These are phyloP conservation scores for Adiantum capillusveneris DNA, from an alignment of 75 land plant species.

Conservation along the genomic window DNA sequence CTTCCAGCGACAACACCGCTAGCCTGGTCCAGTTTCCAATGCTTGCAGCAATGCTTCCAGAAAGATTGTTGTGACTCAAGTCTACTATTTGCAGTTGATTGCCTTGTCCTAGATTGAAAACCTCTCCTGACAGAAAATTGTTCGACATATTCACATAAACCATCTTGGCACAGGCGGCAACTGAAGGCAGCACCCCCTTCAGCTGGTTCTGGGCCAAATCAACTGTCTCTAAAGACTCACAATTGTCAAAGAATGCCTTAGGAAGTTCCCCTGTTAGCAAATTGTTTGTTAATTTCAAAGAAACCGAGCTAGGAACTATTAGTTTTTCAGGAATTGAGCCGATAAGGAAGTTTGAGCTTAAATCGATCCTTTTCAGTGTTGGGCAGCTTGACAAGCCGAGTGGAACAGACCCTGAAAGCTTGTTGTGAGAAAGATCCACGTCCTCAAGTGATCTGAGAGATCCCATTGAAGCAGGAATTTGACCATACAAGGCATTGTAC, in stretches of 20 bases:
- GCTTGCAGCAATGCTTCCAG: constrained; percentile 60
- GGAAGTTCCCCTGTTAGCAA: constrained; percentile 32
- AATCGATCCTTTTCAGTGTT: neutral
- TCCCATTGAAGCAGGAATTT: constrained; percentile 54
- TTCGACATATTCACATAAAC: constrained; percentile 66
- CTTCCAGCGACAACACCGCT: constrained; percentile 50
- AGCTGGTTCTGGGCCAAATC: constrained; percentile 63
- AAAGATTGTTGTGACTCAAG: constrained; percentile 45
- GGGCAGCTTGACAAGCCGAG: too few species aligned
- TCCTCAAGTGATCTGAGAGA: constrained; percentile 51
- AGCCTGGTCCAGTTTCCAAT: constrained; percentile 51
- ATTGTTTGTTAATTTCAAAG: constrained; percentile 39
- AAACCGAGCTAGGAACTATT: constrained; percentile 41
- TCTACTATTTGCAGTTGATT: constrained; percentile 49
- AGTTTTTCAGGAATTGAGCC: constrained; percentile 50
- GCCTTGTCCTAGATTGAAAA: constrained; percentile 60
- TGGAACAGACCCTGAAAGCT: too few species aligned
- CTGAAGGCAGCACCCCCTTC: constrained; percentile 47
- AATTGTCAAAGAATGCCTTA: constrained; percentile 11
- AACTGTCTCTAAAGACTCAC: constrained; percentile 34
- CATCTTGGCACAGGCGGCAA: constrained; percentile 48
- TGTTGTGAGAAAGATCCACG: constrained; percentile 65
- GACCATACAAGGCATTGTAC: constrained; percentile 47
- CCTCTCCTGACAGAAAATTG: constrained; percentile 36
- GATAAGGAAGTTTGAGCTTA: constrained; percentile 39